Evolutionary conservation across 2,329 filamentous ascomycete species (phyloP).

Genomic region (Cryphonectria parasitica): DNA sequence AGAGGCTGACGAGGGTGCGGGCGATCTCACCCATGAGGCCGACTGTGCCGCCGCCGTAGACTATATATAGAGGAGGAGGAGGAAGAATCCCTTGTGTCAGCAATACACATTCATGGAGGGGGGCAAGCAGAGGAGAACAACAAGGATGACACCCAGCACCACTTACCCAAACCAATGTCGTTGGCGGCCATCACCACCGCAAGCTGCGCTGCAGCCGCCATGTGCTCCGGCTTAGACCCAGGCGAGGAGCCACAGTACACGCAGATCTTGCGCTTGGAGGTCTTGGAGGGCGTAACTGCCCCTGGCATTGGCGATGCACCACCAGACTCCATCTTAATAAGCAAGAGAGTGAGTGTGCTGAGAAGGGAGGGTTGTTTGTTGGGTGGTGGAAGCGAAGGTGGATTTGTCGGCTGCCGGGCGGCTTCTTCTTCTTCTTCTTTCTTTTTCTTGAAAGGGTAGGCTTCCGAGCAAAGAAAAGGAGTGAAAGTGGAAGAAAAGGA

Average conservation of each 20-base stretch:
- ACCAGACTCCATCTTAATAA: conserved; percentile 44
- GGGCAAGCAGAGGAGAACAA: background rate
- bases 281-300: conserved; percentile 40
- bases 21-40: conserved; percentile 96
- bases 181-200: conserved; percentile 74
- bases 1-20: conserved; percentile 79
- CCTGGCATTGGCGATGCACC: conserved; percentile 42
- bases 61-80: conserved; percentile 42
- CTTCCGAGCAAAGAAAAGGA: background rate
- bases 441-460: background rate
- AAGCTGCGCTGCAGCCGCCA: conserved; percentile 77
- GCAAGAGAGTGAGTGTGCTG: background rate
- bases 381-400: background rate
- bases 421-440: background rate
- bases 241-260: conserved; percentile 89
- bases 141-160: background rate
- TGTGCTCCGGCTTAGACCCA: conserved; percentile 73
- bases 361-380: background rate
- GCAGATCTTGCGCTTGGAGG: conserved; percentile 70
- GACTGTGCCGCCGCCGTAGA: conserved; percentile 93
- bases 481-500: background rate
- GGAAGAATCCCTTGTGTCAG: conserved; percentile 20
- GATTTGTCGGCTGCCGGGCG: background rate
- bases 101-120: background rate
- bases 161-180: conserved; percentile 73